Evolutionary conservation across 257 asterid species (phyloP).

Genomic region (Ehretia macrophylla): DNA sequence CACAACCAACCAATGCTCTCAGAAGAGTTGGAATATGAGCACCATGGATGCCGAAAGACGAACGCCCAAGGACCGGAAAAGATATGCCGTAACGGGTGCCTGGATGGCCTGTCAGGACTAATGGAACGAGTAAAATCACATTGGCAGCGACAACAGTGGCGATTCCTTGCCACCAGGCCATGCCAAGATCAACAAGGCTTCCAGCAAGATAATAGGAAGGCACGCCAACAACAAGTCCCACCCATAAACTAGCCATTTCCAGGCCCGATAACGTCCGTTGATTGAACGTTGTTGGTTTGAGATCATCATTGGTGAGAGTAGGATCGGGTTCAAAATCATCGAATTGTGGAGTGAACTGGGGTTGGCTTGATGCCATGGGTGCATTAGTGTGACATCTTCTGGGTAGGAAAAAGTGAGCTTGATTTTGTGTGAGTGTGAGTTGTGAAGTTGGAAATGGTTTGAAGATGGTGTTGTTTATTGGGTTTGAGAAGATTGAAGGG

Average conservation of each 20-base stretch:
- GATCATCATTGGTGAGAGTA: slow-evolving; percentile 70
- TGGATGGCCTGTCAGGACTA: slow-evolving; percentile 72
- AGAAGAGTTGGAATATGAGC: slow-evolving; percentile 84
- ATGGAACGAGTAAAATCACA: slow-evolving; percentile 45
- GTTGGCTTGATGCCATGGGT: slow-evolving; percentile 27
- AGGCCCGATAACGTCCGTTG: slow-evolving; percentile 58
- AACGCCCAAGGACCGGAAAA: slow-evolving; percentile 76
- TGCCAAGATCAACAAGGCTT: slow-evolving; percentile 86
- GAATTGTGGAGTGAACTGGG: slow-evolving; percentile 12
- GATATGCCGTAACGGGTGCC: slow-evolving; percentile 84
- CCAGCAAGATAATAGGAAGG: slow-evolving; percentile 92
- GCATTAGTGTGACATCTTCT: slow-evolving; percentile 7
- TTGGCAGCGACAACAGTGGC: slow-evolving; percentile 87
- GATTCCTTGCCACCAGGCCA: slow-evolving; percentile 99
- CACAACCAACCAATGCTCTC: slow-evolving; percentile 78
- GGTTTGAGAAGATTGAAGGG: slow-evolving; percentile 20
- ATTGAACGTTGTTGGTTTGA: slow-evolving; percentile 49
- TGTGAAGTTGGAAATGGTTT: slow-evolving; percentile 3
- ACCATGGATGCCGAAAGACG: slow-evolving; percentile 75
- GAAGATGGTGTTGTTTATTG: slow-evolving; percentile 6
- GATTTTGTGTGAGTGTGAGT: not conserved
- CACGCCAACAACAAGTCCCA: slow-evolving; percentile 84
- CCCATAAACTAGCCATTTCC: slow-evolving; percentile 84
- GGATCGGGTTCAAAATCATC: slow-evolving; percentile 42
- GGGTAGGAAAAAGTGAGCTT: not conserved